Base-by-base conservation (phyloP, 179 eudicot genomes). In the Silene noctiflora region DNA sequence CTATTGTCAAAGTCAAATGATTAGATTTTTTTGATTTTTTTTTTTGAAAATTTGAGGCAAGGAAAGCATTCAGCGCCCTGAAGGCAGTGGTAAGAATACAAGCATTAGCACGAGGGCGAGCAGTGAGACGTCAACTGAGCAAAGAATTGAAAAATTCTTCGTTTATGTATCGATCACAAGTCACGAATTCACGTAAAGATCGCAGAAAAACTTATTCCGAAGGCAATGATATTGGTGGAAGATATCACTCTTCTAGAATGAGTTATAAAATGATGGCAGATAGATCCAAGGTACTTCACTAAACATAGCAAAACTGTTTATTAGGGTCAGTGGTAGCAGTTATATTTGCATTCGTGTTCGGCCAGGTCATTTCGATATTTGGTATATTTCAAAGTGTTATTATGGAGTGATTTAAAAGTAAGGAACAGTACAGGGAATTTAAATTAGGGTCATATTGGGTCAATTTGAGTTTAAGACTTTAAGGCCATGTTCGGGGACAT, bases 41-140 rank as follows among this genome's bases (percentile, higher is more conserved):
- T 16, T 46, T 6, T 12, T 17, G 48, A 19, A 48, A 4, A 11
- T 70, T 22, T 60, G 79, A 93, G 98, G 98, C 97, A 46, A 87
- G 90, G 76, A 94, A 91, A 79, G 98, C 98, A 61, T 79, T 91
- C 19, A 85, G 81, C 81, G 98, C 97, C 48, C 78, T 94, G 42
- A 91, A 87, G 78, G 98, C 94, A 74, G 74, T 94, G 63, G 92
- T 94, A 76, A 88, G 83, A 84, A 88, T 94, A 83, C 98, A 94
- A 85, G 98, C 98, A 5, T 77, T 90, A 81, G 87, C 86, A 65
- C 81, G 98, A 70, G 97, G 97, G 10, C 81, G 88, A 75, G 88
- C 89, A 0, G 96, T 85, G 48, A 87, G 98, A 58, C 86, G 87
- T 61, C 81, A 67, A 75, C 62, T 85, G 25, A 72, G 84, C 51